A percentile compares a stretch with the other conserved stretches of the same genome.
Conservation (phyloP, 2,329 filamentous ascomycete genomes). For the Cladorrhinum sp. region DNA sequence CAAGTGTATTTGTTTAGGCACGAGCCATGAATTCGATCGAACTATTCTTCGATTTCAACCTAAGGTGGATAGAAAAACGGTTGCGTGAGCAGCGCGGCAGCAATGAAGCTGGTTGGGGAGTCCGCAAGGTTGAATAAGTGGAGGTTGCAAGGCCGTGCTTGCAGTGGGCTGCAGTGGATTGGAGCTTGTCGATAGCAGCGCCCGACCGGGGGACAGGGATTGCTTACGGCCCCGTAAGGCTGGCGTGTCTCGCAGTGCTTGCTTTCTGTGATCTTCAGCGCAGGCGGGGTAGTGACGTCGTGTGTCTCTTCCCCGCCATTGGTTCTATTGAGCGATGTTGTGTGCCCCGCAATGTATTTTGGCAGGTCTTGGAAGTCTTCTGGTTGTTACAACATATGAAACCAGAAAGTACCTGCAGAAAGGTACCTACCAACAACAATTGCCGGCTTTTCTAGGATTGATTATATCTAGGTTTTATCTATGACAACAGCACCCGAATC, state of each 20-base stretch:
- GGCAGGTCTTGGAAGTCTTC: background rate
- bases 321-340: background rate
- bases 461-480: slow-evolving; percentile 11
- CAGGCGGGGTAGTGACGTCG: slow-evolving; percentile 7
- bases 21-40: too few species aligned
- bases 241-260: background rate
- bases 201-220: background rate
- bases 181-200: background rate
- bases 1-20: too few species aligned
- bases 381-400: background rate
- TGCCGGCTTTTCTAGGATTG: too few species aligned
- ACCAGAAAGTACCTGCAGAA: background rate
- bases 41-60: background rate
- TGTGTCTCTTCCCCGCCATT: background rate
- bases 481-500: slow-evolving; percentile 58
- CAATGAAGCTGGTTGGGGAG: background rate
- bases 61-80: background rate
- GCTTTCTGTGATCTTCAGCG: background rate
- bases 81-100: background rate
- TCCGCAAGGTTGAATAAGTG: slow-evolving; percentile 2
- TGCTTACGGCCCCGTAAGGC: background rate
- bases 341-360: background rate
- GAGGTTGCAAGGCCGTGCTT: slow-evolving; percentile 2
- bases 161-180: slow-evolving; percentile 5
- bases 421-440: too few species aligned